Percentiles rank a stretch among this genome's conserved stretches.
phyloP scores from a whole-genome alignment of 441 rosid species.

The Gossypium schwendimanii region DNA sequence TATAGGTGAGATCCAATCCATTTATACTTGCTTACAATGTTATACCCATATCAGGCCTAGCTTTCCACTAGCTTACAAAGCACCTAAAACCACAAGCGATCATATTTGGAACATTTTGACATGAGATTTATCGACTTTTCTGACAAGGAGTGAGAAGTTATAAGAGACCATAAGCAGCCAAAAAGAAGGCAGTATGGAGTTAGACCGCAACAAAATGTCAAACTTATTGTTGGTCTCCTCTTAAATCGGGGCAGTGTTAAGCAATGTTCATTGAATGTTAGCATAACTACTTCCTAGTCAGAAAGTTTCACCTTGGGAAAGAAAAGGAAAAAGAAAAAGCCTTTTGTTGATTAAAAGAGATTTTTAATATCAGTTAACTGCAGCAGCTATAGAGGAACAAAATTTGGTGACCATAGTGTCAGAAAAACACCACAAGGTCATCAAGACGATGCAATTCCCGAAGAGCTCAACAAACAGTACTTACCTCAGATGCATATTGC shows the following conservation, averaged over 20 bases:
- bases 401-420: background rate
- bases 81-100: background rate
- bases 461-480: background rate
- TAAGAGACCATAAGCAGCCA: background rate
- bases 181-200: background rate
- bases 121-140: background rate
- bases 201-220: background rate
- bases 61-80: background rate
- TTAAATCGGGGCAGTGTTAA: background rate
- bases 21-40: background rate
- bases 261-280: background rate
- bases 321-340: too few relatives aligned
- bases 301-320: background rate
- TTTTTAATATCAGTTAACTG: background rate
- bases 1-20: background rate
- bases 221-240: background rate
- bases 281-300: background rate
- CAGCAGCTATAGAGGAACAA: background rate
- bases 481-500: conserved; percentile 96
- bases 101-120: background rate
- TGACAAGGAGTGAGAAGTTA: background rate
- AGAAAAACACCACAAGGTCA: background rate
- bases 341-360: background rate
- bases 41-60: background rate
- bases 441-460: background rate